These are phyloP conservation scores for Tylopilus sp. DNA, from an alignment of 1,284 basidiomycete genomes.

Conservation along the genomic window DNA sequence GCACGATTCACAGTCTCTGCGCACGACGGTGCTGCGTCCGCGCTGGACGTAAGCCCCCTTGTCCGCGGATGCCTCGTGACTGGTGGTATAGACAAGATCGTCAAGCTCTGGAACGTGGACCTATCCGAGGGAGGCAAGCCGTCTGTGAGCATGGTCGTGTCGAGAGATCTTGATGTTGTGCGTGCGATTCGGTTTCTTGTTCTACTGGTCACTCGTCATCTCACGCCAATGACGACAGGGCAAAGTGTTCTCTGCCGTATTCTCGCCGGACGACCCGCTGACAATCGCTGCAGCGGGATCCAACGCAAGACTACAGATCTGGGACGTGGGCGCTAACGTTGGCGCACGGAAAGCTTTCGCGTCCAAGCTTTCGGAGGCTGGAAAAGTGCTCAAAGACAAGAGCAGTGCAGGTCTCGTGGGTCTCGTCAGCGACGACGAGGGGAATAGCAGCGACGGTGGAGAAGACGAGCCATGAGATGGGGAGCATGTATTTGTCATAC, in stretches of 20 bases:
- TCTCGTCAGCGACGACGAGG: slow-evolving; percentile 68
- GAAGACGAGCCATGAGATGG: slow-evolving; percentile 26
- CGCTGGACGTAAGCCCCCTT: slow-evolving; percentile 89
- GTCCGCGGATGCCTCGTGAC: slow-evolving; percentile 90
- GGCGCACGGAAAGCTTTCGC: slow-evolving; percentile 79
- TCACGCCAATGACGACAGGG: slow-evolving; percentile 51
- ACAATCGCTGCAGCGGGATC: slow-evolving; percentile 94
- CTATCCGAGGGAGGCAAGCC: slow-evolving; percentile 63
- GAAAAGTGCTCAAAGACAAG: slow-evolving; percentile 63
- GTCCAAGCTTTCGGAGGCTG: slow-evolving; percentile 66
- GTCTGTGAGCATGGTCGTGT: slow-evolving; percentile 84
- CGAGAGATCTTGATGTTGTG: slow-evolving; percentile 91
- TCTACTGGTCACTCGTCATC: not conserved
- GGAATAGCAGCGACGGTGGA: slow-evolving; percentile 52
- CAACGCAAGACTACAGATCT: slow-evolving; percentile 89
- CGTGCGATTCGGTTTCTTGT: slow-evolving; percentile 34
- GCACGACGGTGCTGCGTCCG: slow-evolving; percentile 92
- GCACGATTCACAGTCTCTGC: slow-evolving; percentile 89
- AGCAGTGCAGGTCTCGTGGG: slow-evolving; percentile 67
- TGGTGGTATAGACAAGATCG: slow-evolving; percentile 89
- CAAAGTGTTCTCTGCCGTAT: slow-evolving; percentile 89
- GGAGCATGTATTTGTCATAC: not conserved
- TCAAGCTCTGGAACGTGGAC: slow-evolving; percentile 94
- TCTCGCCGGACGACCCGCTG: slow-evolving; percentile 92
- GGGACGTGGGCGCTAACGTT: slow-evolving; percentile 83